Evolutionary conservation across 2,329 filamentous ascomycete species (phyloP), one percentile per base, ranked within the genome.

Genomic region (Graphium sp.): DNA sequence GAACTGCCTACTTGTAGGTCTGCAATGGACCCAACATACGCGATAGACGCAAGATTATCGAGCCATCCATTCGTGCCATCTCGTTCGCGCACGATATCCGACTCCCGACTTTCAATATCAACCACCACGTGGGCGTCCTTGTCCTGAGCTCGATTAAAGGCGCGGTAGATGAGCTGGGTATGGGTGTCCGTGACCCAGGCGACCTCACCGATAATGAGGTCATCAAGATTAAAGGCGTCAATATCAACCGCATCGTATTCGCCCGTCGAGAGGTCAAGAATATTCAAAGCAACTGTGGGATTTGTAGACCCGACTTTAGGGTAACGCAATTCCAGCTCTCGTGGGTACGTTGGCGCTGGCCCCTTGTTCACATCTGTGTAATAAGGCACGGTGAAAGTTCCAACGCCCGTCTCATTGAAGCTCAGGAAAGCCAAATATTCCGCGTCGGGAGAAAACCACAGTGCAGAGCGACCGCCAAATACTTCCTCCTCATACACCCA

Each of bases 391-490:
- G 62, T 68, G 45, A 68, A 78, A 1, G 71, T 76, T 4, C 58
- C 62, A 6, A 80, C 74, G 1, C 71, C 73, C 1, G 72, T 76
- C 53, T 80, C 72, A 45, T 95, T 85, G 6, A 89, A 94, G 26
- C 83, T 74, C 35, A 95, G 56, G 48, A 91, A 94, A 4, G 87
- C 83, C 32, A 94, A 51, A 44, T 78, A 92, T 41, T 82, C 74
- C 22, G 83, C 84, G 47, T 89, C 83, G 15, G 75, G 68, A 11
- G 82, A 85, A 80, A 84, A 94, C 87, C 87, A 95, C 1, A 85
- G 82, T 2, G 80, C 82, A 34, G 68, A 82, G 38, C 81, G 78
- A 2, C 66, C 71, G 5, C 59, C 52, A 36, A 93, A 79, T 4
- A 55, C 47, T 32, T 55, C 52, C 34, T 62, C 58, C 45, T 89